Evolutionary conservation across 495 filamentous ascomycete genomes (phyloP), one percentile per base, ranked within the genome.

Genomic region (Aspergillus avenaceus): DNA sequence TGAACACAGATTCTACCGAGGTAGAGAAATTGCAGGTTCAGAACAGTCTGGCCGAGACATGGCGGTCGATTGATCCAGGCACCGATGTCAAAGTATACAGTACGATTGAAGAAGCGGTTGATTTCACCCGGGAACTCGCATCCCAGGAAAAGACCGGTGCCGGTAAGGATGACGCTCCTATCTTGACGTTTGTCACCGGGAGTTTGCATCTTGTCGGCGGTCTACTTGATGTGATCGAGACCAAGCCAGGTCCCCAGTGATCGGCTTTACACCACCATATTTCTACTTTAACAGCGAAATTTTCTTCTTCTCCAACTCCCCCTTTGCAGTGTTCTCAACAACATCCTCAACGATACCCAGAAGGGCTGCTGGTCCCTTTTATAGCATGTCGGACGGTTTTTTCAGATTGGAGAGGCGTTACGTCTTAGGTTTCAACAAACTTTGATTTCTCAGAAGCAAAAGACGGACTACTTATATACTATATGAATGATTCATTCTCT

Each of bases 171-270:
- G 72, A 71, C 49, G 57, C 69, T 1, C 66, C 70, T 14, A 69
- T 76, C 9, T 75, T 73, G 74, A 72, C 74, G 5, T 70, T 80
- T 59, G 76, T 90, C 25, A 97, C 92, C 16, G 92, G 92, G 5
- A 96, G 90, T 63, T 75, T 96, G 50, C 89, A 96, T 72, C 76
- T 97, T 8, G 88, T 96, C 1, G 91, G 92, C 4, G 86, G 87
- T 0, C 73, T 90, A 50, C 66, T 97, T 24, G 86, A 87, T 64
- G 82, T 86, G 5, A 70, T 97, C 43, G 88, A 90, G 61, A 77
- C 72, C n/a, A 76, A 76, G 41, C 67, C 70, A 22, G 26, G 45
- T 21, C 28, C 29, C n/a, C 50, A 62, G 13, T 38, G 44, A 40
- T 27, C 16, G 41, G 5, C 9, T 22, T 11, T 8, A 14, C 12